phyloP scores from a whole-genome alignment of 148 eudicot species.

The Polygonum maritimum region DNA sequence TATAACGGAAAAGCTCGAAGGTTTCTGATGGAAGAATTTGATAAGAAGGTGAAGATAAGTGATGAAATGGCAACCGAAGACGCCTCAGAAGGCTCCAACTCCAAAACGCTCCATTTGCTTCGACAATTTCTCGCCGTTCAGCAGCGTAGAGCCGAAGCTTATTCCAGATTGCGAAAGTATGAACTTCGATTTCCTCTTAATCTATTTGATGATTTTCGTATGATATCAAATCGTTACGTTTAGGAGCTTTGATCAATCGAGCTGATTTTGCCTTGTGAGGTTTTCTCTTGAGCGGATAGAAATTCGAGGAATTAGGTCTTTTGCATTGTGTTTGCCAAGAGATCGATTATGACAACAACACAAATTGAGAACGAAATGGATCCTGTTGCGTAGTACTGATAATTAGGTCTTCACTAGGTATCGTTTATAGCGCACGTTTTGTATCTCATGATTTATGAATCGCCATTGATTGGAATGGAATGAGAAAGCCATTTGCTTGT shows the following conservation, averaged over 20 bases:
- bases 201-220: background rate
- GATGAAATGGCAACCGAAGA: slow-evolving; percentile 17
- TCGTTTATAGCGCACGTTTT: background rate
- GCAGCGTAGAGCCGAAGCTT: slow-evolving; percentile 76
- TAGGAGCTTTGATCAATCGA: background rate
- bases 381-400: background rate
- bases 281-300: background rate
- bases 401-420: background rate
- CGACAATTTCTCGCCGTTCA: slow-evolving; percentile 59
- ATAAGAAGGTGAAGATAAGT: slow-evolving; percentile 20
- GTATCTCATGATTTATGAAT: background rate
- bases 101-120: slow-evolving; percentile 33
- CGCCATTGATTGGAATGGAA: background rate
- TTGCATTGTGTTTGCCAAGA: background rate
- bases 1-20: background rate
- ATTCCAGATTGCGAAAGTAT: slow-evolving; percentile 64
- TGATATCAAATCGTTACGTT: background rate
- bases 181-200: background rate
- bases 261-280: background rate
- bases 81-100: background rate
- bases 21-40: slow-evolving; percentile 25
- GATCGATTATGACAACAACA: background rate
- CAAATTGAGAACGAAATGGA: background rate
- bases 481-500: background rate
- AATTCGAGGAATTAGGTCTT: slow-evolving; percentile 6